phyloP scores from a whole-genome alignment of 1,284 basidiomycete species.

The Ceratobasidium sp. region DNA sequence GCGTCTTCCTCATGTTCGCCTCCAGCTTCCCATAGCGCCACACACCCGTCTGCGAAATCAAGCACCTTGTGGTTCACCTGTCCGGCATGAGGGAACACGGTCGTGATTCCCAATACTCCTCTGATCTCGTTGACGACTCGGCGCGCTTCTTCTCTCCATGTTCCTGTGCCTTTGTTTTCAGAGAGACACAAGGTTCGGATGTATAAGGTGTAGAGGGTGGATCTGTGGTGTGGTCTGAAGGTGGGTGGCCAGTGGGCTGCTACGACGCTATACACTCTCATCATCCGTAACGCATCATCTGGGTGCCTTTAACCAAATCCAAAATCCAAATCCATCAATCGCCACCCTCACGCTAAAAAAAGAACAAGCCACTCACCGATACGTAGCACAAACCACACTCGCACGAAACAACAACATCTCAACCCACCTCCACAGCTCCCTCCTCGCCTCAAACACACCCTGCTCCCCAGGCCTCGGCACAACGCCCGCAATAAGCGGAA shows the following conservation, averaged over 20 bases:
- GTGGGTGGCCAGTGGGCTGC: slow-evolving; percentile 77
- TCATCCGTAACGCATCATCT: slow-evolving; percentile 56
- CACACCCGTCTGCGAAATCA: slow-evolving; percentile 85
- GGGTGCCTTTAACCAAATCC: slow-evolving; percentile 49
- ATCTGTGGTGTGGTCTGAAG: slow-evolving; percentile 81
- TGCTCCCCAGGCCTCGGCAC: slow-evolving; percentile 27
- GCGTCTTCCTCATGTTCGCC: slow-evolving; percentile 71
- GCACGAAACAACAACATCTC: slow-evolving; percentile 80
- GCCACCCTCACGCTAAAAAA: background rate
- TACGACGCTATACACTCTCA: slow-evolving; percentile 68
- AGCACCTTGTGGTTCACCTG: slow-evolving; percentile 84
- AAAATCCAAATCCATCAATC: slow-evolving; percentile 3
- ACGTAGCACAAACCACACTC: slow-evolving; percentile 66
- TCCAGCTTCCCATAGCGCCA: slow-evolving; percentile 83
- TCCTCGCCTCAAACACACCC: slow-evolving; percentile 70
- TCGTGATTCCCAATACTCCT: slow-evolving; percentile 73
- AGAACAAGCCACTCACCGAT: slow-evolving; percentile 40
- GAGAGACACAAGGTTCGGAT: slow-evolving; percentile 74
- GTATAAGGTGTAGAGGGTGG: slow-evolving; percentile 76
- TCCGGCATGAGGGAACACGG: slow-evolving; percentile 87
- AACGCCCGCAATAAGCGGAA: slow-evolving; percentile 38
- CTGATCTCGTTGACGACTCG: slow-evolving; percentile 78
- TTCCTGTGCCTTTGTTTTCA: slow-evolving; percentile 58
- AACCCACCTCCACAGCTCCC: slow-evolving; percentile 84
- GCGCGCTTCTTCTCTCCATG: slow-evolving; percentile 76